Evolutionary conservation across 2,329 filamentous ascomycete species (phyloP), one percentile per base, ranked within the genome.

Genomic region (Aspergillus novoparasiticus): DNA sequence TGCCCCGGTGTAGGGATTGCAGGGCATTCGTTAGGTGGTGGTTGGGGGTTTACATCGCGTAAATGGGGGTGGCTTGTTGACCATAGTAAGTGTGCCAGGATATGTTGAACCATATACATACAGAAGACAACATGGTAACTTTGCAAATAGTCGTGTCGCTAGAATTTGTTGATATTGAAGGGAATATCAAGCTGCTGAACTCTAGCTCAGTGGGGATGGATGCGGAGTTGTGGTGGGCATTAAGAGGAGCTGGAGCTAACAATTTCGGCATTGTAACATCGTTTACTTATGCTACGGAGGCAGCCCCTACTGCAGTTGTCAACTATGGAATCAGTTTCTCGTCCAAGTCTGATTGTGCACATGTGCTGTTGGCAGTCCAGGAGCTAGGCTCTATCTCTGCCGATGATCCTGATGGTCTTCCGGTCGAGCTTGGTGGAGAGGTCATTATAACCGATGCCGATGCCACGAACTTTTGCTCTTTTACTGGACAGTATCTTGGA

Each of bases 51-150:
- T 41, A 32, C 57, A 1, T 62, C 60, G 16, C 48, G 60, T 3
- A 55, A 62, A 55, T 62, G 60, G 60, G 60, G 60, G 14, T 62
- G 60, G 60, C 57, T 62, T 21, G 57, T 62, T 11, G 60, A 62
- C 14, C 41, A 41, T 14, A 36, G 60, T 62, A 46, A 56, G 60
- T 62, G 21, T 12, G n/a, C 4, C 4, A 23, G n/a, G 11, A 46
- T 23, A 21, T 23, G 43, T 2, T 9, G 3, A 23, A 46, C 12
- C 2, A 34, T 16, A 41, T 4, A n/a, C 16, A 16, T 1, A n/a
- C 8, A 10, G 3, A 19, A 2, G 9, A n/a, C 16, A 41, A 4
- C 6, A 19, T 41, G 39, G 4, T 41, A 41, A 41, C 39, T n/a
- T n/a, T n/a, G 11, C n/a, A 2, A 1, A 30, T 36, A 60, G 58